These are phyloP conservation scores for Neurospora sp. DNA, from an alignment of 495 filamentous ascomycete genomes.

Conservation along the genomic window DNA sequence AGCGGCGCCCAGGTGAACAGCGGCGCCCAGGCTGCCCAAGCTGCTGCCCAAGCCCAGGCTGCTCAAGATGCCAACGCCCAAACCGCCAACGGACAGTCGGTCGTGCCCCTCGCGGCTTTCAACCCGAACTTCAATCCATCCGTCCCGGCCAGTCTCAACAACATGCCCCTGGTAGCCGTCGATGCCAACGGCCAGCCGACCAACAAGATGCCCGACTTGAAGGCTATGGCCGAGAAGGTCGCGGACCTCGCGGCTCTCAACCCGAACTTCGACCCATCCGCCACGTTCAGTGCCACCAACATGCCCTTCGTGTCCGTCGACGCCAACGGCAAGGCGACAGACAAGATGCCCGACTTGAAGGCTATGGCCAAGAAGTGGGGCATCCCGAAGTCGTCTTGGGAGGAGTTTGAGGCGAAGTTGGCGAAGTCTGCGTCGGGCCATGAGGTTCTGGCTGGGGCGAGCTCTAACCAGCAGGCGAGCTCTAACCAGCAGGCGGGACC, in stretches of 20 bases:
- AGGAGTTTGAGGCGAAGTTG: neutral
- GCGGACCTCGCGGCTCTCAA: neutral
- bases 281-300: neutral
- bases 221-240: neutral
- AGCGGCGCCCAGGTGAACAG: neutral
- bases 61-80: too few species aligned
- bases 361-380: neutral
- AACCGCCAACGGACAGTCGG: too few species aligned
- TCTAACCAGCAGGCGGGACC: too few species aligned
- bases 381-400: neutral
- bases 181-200: neutral
- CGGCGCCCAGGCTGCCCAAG: too few species aligned
- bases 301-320: neutral
- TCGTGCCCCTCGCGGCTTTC: neutral
- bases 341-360: neutral
- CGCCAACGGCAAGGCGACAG: neutral
- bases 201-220: neutral
- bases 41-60: too few species aligned
- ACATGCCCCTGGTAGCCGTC: neutral
- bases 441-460: neutral
- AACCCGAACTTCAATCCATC: neutral
- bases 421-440: neutral
- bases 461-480: too few species aligned
- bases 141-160: neutral
- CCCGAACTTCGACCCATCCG: neutral